Evolutionary conservation across 2,329 filamentous ascomycete genomes (phyloP).

Genomic region (Exophiala phaeomuriformis): DNA sequence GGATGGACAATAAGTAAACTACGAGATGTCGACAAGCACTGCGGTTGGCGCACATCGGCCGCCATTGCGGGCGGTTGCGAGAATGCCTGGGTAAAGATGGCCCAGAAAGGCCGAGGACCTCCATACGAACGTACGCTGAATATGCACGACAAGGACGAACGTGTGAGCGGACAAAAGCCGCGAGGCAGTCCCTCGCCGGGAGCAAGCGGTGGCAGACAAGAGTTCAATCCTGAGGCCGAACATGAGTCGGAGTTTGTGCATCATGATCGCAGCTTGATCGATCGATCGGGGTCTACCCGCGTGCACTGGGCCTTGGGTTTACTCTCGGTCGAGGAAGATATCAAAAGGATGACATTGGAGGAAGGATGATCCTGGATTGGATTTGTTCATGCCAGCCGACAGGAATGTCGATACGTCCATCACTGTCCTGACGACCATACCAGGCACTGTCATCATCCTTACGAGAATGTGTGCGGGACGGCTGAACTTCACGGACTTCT

Average conservation of each 20-base stretch:
- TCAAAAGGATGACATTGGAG: slow-evolving; percentile 54
- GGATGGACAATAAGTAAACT: slow-evolving; percentile 69
- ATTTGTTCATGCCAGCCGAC: background rate
- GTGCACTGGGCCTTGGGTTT: slow-evolving; percentile 72
- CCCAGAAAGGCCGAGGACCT: slow-evolving; percentile 60
- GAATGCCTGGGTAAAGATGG: slow-evolving; percentile 59
- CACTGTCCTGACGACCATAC: too few species aligned
- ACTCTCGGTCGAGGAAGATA: slow-evolving; percentile 68
- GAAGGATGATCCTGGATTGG: background rate
- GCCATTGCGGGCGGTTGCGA: slow-evolving; percentile 81
- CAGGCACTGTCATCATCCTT: too few species aligned
- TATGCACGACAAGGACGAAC: slow-evolving; percentile 22
- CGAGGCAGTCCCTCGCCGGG: slow-evolving; percentile 44
- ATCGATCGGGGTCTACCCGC: slow-evolving; percentile 56
- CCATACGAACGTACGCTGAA: slow-evolving; percentile 53
- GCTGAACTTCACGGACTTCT: too few species aligned
- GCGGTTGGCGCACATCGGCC: slow-evolving; percentile 77
- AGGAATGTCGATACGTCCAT: too few species aligned
- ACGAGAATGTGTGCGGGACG: too few species aligned
- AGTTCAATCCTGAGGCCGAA: slow-evolving; percentile 14
- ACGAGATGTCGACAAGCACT: slow-evolving; percentile 67
- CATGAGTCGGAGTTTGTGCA: slow-evolving; percentile 30
- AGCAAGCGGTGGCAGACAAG: background rate
- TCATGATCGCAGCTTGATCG: slow-evolving; percentile 48
- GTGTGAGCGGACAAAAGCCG: slow-evolving; percentile 35